Base-by-base conservation (phyloP, 2,329 filamentous ascomycete species). In the Zymoseptoria crescenta region DNA sequence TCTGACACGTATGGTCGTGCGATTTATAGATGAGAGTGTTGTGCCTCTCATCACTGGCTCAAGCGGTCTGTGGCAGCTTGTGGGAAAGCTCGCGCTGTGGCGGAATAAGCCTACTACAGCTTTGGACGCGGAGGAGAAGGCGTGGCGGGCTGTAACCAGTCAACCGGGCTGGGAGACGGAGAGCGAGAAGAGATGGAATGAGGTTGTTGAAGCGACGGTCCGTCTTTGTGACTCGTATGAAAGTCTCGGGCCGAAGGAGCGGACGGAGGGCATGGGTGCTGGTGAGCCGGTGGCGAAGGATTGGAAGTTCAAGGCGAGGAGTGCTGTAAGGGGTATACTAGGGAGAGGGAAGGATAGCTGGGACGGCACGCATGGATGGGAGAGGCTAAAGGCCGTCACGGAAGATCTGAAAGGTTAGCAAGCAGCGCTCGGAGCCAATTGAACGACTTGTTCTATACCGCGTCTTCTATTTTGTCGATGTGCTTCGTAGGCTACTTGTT, bases 261-360 rank as follows among this genome's bases (percentile, higher is more conserved):
- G 73, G 67, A 83, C 80, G 6, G 83, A 83, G 60, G 81, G 82
- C 1, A 67, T 81, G 1, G 62, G 64, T 0, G 75, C 75, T 0
- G 78, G 80, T 0, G 84, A 86, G 62, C 70, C 84, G 29, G 85
- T 96, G 2, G 90, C 89, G 1, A 82, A 81, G 59, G 87, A 86
- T 68, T 99, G 94, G 94, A 88, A 84, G 73, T 89, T 89, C 64
- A 97, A 96, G 81, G 89, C 90, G 0, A 81, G 90, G 67, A 95
- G 85, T 72, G 92, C 92, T 9, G 80, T 96, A 2, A 80, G 91
- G 56, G 91, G 89, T 55, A 87, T 97, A 6, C 81, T 95, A 80
- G 88, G 91, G 0, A 88, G 88, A 70, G 92, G 83, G 0, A 92
- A 84, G 76, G 88, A 90, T 68, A 81, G 74, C 10, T 96, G 92